Percentiles rank a stretch among this genome's conserved stretches.
phyloP scores from a whole-genome alignment of 441 rosid genomes.

The Brassica balearica region DNA sequence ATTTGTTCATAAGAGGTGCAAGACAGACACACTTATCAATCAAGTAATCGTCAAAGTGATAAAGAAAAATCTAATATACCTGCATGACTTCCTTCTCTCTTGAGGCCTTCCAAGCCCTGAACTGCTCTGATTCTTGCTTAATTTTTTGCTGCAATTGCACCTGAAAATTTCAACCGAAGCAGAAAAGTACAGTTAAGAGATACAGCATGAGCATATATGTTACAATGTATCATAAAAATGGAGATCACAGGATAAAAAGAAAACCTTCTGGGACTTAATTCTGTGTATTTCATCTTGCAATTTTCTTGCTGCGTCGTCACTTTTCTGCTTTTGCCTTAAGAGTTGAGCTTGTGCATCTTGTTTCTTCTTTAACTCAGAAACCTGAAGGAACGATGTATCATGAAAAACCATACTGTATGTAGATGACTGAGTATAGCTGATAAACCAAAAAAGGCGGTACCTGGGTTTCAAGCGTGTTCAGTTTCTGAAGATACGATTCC shows the following conservation, averaged over 20 bases:
- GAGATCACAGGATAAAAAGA: not conserved
- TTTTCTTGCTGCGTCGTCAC: constrained; percentile 87
- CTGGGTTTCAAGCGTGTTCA: constrained; percentile 88
- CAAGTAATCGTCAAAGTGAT: not conserved
- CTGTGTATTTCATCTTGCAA: constrained; percentile 93
- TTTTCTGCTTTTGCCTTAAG: constrained; percentile 94
- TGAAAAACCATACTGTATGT: constrained; percentile 10
- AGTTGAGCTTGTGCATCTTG: constrained; percentile 98
- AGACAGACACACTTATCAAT: constrained; percentile 9
- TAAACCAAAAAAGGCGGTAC: constrained; percentile 47
- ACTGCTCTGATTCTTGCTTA: constrained; percentile 97
- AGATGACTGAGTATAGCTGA: not conserved
- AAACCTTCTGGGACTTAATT: constrained; percentile 90
- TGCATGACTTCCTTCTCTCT: constrained; percentile 99
- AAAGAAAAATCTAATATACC: constrained; percentile 50
- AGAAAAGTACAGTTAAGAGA: constrained; percentile 20
- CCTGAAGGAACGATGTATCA: constrained; percentile 51
- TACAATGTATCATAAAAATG: not conserved
- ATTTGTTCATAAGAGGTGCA: constrained; percentile 21
- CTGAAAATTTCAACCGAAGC: constrained; percentile 47
- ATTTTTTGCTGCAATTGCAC: constrained; percentile 96
- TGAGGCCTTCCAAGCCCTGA: constrained; percentile 88
- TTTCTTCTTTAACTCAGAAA: constrained; percentile 87
- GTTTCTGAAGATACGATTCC: constrained; percentile 90
- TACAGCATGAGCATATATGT: constrained; percentile 2